These are phyloP conservation scores for Babjeviella inositovora DNA, from an alignment of 805 yeast genomes.

Conservation along the genomic window DNA sequence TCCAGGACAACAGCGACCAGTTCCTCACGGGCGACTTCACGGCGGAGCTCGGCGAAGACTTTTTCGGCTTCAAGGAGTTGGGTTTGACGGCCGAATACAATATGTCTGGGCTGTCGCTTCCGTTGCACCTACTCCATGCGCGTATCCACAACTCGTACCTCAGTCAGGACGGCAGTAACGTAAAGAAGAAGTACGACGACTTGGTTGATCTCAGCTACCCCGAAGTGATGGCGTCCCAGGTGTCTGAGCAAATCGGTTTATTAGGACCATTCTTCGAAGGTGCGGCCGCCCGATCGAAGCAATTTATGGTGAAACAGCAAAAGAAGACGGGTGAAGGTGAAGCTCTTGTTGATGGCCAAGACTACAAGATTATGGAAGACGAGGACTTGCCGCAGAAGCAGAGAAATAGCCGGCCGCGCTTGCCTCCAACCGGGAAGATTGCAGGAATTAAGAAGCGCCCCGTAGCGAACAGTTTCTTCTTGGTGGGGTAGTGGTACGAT, in stretches of 20 bases:
- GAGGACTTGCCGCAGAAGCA: constrained; percentile 74
- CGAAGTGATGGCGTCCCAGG: constrained; percentile 31
- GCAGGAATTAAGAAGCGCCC: constrained; percentile 50
- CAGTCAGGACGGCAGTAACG: constrained; percentile 21
- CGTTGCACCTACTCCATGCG: constrained; percentile 76
- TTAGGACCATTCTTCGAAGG: constrained; percentile 36
- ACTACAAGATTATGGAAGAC: constrained; percentile 58
- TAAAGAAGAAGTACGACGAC: constrained; percentile 45
- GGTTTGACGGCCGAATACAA: constrained; percentile 91
- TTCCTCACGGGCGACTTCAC: constrained; percentile 92
- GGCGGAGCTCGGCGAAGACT: constrained; percentile 88
- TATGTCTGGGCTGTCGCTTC: constrained; percentile 69
- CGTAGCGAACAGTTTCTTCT: constrained; percentile 34
- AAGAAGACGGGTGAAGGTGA: constrained; percentile 20
- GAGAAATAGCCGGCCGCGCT: constrained; percentile 55
- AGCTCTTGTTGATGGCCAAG: constrained; percentile 20
- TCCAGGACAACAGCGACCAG: constrained; percentile 85
- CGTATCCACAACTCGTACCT: constrained; percentile 44
- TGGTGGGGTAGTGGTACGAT: constrained; percentile 23
- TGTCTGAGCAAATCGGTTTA: constrained; percentile 37
- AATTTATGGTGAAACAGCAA: constrained; percentile 21
- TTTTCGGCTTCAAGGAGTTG: constrained; percentile 89
- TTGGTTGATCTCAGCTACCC: constrained; percentile 38
- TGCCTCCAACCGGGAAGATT: constrained; percentile 87
- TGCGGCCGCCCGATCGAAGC: constrained; percentile 21